Conservation (phyloP, 164 flowering plant genomes). For the Pachysandra terminalis region DNA sequence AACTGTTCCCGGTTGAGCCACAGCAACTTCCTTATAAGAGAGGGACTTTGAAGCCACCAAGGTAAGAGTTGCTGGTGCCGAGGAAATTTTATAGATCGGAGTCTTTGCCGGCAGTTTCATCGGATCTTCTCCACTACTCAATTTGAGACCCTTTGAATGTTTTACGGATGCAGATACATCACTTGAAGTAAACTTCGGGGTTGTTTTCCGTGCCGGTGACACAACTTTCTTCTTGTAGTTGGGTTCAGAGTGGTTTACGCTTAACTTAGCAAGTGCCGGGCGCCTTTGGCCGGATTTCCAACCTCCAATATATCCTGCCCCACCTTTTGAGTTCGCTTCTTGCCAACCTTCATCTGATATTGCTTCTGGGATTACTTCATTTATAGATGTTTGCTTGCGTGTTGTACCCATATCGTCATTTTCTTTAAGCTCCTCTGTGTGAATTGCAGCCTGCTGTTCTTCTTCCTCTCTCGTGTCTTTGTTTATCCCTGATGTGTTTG, state of each 20-base stretch:
- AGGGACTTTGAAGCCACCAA: slow-evolving; percentile 60
- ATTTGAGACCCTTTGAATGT: slow-evolving; percentile 24
- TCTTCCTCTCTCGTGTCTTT: slow-evolving; percentile 25
- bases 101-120: slow-evolving; percentile 28
- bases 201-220: slow-evolving; percentile 29
- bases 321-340: slow-evolving; percentile 73
- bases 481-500: slow-evolving; percentile 5
- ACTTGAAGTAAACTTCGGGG: slow-evolving; percentile 22
- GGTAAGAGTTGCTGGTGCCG: slow-evolving; percentile 30
- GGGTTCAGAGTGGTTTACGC: slow-evolving; percentile 26
- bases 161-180: slow-evolving; percentile 28
- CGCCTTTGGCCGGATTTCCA: slow-evolving; percentile 36
- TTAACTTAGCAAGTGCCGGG: slow-evolving; percentile 47
- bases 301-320: slow-evolving; percentile 37
- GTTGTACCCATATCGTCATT: slow-evolving; percentile 18
- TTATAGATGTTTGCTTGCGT: slow-evolving; percentile 14
- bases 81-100: slow-evolving; percentile 20
- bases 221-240: slow-evolving; percentile 25
- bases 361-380: slow-evolving; percentile 27
- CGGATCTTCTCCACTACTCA: slow-evolving; percentile 26
- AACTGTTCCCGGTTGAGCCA: slow-evolving; percentile 80
- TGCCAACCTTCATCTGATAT: slow-evolving; percentile 88
- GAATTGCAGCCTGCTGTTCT: slow-evolving; percentile 7
- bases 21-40: slow-evolving; percentile 89
- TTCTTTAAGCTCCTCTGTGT: slow-evolving; percentile 24